Percentiles rank a stretch among this genome's conserved stretches.
phyloP scores from a whole-genome alignment of 257 asterid genomes.

The Anisodus tanguticus region DNA sequence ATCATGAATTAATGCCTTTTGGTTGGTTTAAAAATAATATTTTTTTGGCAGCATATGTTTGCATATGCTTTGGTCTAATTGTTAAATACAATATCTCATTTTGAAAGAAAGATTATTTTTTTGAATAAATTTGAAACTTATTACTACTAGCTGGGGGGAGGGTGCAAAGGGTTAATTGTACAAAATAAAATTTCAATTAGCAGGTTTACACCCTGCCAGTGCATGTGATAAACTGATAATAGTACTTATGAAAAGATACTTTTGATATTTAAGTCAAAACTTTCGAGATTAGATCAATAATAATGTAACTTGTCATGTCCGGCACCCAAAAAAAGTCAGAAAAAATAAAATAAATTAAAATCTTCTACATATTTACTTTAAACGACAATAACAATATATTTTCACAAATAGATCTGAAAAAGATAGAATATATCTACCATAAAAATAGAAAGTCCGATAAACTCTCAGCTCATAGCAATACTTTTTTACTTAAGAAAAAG shows the following conservation, averaged over 20 bases:
- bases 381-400: too few relatives aligned
- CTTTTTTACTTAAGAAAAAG: not conserved
- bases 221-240: not conserved
- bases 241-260: slow-evolving; percentile 9
- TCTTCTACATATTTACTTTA: not conserved
- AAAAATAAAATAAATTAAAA: not conserved
- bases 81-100: too few relatives aligned
- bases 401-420: too few relatives aligned
- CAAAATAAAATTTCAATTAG: not conserved
- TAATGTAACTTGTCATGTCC: not conserved
- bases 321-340: not conserved
- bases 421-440: too few relatives aligned
- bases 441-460: too few relatives aligned
- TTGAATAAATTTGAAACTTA: not conserved
- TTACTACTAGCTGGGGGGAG: not conserved
- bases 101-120: not conserved
- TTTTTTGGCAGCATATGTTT: not conserved
- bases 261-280: slow-evolving; percentile 6
- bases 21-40: not conserved
- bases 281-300: not conserved
- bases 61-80: not conserved
- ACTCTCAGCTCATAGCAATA: too few relatives aligned
- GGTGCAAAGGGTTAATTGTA: not conserved
- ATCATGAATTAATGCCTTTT: not conserved
- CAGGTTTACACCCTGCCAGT: not conserved